Percentiles rank a stretch among this genome's conserved stretches.
Conservation (phyloP, 2,329 filamentous ascomycete species). For the Seiridium unicorne region DNA sequence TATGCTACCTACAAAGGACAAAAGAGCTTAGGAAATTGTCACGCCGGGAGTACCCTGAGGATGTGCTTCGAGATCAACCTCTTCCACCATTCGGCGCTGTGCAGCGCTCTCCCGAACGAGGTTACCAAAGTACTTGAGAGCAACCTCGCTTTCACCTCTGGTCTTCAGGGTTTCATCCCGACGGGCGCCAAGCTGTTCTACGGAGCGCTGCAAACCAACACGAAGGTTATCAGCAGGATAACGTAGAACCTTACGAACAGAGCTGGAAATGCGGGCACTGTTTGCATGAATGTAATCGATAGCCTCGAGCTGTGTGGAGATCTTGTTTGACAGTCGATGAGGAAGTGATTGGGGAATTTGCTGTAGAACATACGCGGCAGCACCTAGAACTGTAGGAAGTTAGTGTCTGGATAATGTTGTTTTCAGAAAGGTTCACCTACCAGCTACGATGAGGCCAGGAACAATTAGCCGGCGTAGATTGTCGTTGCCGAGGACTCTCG, state of each 20-base stretch:
- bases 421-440: conserved; percentile 51
- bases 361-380: conserved; percentile 76
- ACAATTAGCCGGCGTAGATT: conserved; percentile 79
- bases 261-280: conserved; percentile 75
- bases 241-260: conserved; percentile 85
- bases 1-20: neutral
- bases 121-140: conserved; percentile 86
- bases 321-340: conserved; percentile 79
- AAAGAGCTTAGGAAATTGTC: neutral
- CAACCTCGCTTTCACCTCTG: conserved; percentile 79
- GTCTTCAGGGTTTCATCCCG: conserved; percentile 83
- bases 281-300: conserved; percentile 95
- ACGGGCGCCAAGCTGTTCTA: conserved; percentile 77
- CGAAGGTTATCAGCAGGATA: conserved; percentile 85
- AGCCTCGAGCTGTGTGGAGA: conserved; percentile 73
- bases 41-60: conserved; percentile 29
- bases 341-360: conserved; percentile 90
- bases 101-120: conserved; percentile 66
- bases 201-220: conserved; percentile 76
- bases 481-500: conserved; percentile 76
- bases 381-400: conserved; percentile 62
- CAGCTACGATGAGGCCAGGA: conserved; percentile 74
- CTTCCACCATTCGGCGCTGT: conserved; percentile 48
- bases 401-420: conserved; percentile 18
- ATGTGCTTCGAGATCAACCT: conserved; percentile 54